Percentiles rank a stretch among this genome's conserved stretches.
Evolutionary conservation across 805 yeast species (phyloP).

Genomic region (Sungouiozyma ichnusensis): DNA sequence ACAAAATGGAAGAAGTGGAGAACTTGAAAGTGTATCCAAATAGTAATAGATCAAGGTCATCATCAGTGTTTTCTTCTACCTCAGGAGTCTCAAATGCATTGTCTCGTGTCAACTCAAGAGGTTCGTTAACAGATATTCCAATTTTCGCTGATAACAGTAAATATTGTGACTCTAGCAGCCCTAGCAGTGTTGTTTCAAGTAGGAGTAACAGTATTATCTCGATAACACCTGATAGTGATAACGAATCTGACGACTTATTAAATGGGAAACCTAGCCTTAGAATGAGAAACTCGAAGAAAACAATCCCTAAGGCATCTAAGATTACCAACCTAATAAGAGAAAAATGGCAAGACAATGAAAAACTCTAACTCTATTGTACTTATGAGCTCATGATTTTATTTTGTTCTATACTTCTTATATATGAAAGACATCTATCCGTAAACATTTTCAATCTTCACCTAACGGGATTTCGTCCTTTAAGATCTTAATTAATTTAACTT

Average conservation of each 20-base stretch:
- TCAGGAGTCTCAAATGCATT: constrained; percentile 46
- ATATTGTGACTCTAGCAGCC: not conserved
- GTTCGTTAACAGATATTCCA: constrained; percentile 55
- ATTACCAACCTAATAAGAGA: constrained; percentile 21
- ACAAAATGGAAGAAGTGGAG: constrained; percentile 4
- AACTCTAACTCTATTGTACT: too few relatives aligned
- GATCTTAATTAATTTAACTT: constrained; percentile 57
- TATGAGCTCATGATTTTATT: not conserved
- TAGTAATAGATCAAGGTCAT: constrained; percentile 18
- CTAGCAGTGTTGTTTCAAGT: not conserved
- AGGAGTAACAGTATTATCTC: not conserved
- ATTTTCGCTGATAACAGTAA: constrained; percentile 32
- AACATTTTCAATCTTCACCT: constrained; percentile 61
- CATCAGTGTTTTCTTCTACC: constrained; percentile 16
- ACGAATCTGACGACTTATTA: constrained; percentile 1
- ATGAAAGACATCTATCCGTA: not conserved
- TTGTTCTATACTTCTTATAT: not conserved
- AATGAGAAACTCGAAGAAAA: constrained; percentile 4
- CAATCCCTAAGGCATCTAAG: constrained; percentile 8
- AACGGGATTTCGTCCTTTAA: constrained; percentile 94
- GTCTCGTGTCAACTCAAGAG: constrained; percentile 51
- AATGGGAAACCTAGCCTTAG: not conserved
- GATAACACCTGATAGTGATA: not conserved
- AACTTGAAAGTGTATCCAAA: constrained; percentile 5
- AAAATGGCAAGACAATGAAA: constrained; percentile 18